phyloP scores from a whole-genome alignment of 2,329 filamentous ascomycete genomes.

The Ilyonectria sp. region DNA sequence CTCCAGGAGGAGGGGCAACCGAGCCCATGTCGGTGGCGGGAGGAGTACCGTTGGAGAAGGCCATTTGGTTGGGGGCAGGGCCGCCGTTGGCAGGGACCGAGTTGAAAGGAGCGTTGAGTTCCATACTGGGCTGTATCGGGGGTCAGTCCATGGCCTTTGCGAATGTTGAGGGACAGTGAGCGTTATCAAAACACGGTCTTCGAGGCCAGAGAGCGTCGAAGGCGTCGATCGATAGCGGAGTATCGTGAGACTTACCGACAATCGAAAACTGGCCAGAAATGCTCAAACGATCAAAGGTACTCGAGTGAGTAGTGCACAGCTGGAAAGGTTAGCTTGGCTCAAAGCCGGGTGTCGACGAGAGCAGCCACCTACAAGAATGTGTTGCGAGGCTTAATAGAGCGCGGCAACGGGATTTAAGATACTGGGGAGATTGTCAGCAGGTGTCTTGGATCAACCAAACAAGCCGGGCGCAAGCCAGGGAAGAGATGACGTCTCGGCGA shows the following conservation, averaged over 20 bases:
- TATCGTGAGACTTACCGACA: conserved; percentile 30
- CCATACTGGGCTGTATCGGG: conserved; percentile 49
- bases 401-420: conserved; percentile 38
- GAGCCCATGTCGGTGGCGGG: conserved; percentile 56
- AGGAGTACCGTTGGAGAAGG: conserved; percentile 58
- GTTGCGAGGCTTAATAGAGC: conserved; percentile 43
- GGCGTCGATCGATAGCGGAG: background rate
- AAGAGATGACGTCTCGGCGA: background rate
- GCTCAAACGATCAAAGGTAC: conserved; percentile 40
- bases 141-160: conserved; percentile 26
- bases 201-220: background rate
- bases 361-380: conserved; percentile 30
- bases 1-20: conserved; percentile 52
- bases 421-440: conserved; percentile 27
- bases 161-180: too few relatives aligned
- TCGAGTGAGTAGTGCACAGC: conserved; percentile 33
- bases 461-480: background rate
- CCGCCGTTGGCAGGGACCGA: conserved; percentile 51
- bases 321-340: conserved; percentile 12
- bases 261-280: conserved; percentile 33
- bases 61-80: conserved; percentile 52
- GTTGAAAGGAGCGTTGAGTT: conserved; percentile 52
- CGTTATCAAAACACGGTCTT: background rate
- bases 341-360: background rate
- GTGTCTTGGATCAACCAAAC: background rate